A percentile compares a stretch with the other conserved stretches of the same genome.
Conservation (phyloP, 139 green algal genomes). For the Dunaliella sp. region DNA sequence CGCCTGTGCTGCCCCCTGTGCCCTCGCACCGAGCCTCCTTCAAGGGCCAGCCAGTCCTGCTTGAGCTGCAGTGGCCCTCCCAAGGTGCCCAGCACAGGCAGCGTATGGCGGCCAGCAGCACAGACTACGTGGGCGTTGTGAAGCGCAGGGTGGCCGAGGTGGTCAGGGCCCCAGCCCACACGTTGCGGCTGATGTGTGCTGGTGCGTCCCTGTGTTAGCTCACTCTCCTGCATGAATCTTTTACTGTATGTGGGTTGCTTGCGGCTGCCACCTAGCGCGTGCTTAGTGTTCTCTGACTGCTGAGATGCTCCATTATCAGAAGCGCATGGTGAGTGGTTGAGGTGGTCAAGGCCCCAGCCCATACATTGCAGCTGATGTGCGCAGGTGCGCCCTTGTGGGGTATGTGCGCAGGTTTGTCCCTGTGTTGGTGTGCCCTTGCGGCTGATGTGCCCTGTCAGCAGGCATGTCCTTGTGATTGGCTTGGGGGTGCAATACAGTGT, state of each 20-base stretch:
- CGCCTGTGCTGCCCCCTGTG: slow-evolving; percentile 43
- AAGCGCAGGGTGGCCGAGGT: neutral
- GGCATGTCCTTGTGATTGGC: too few relatives aligned
- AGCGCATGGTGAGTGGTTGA: neutral
- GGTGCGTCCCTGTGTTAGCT: neutral
- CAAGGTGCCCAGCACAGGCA: neutral
- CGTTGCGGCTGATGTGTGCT: neutral
- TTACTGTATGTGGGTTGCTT: neutral
- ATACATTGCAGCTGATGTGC: neutral
- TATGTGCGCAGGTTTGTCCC: too few relatives aligned
- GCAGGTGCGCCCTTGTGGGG: neutral
- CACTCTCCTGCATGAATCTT: neutral
- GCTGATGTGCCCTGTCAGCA: too few relatives aligned
- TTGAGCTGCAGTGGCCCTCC: slow-evolving; percentile 34
- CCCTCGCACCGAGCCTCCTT: slow-evolving; percentile 48
- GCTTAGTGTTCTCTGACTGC: too few relatives aligned
- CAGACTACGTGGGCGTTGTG: neutral
- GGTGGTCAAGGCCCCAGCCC: neutral
- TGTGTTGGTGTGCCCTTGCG: too few relatives aligned
- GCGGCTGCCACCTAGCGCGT: too few relatives aligned
- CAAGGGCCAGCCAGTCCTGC: slow-evolving; percentile 26
- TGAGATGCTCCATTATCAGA: too few relatives aligned
- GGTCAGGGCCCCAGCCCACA: neutral
- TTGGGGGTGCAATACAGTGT: too few relatives aligned
- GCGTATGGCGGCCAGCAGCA: neutral